Evolutionary conservation across 805 yeast genomes (phyloP), one percentile per base, ranked within the genome.

Genomic region (Starmerella roubikii): DNA sequence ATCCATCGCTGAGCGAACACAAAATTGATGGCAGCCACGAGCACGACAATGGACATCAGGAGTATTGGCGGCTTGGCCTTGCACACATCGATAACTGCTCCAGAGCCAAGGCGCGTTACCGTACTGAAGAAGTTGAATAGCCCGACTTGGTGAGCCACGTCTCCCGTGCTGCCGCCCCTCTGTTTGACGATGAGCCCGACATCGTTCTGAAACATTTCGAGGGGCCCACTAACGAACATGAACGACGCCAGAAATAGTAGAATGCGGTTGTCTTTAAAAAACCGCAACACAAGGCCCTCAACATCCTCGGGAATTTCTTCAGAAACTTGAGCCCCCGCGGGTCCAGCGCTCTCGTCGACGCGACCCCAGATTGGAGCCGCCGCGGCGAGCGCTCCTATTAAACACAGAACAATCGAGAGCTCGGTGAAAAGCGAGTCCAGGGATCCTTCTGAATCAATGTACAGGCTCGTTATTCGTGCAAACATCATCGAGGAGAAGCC

Each of bases 201-300:
- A 54, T 85, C 82, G 39, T 84, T 80, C 46, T 82, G 73, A 56
- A 72, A 84, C 67, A 83, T 74, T 52, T 86, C 97, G 40, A 82
- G 62, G 0, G 94, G 88, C 0, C 97, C 97, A 21, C 82, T 59
- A 25, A 76, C 68, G 33, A 83, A 58, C 21, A 85, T 64, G 38
- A 85, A 66, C 10, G 84, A 69, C 3, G 68, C 42, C 20, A 80
- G 64, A n/a, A 83, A 58, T 2, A 78, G 42, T 65, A 82, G 76
- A 33, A 83, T 42, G 13, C 35, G 39, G 13, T 31, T 32, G 30
- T 47, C 47, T 17, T 34, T 34, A 15, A 46, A 30, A 30, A 61
- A 53, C 33, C 53, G 41, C 30, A 48, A 47, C 15, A 30, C 32
- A 4, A 22, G 9, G 17, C 21, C 22, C 25, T 30, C 29, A 8